Evolutionary conservation across 371 early-diverging fungal genomes (phyloP).

Genomic region (Mortierella sp.): DNA sequence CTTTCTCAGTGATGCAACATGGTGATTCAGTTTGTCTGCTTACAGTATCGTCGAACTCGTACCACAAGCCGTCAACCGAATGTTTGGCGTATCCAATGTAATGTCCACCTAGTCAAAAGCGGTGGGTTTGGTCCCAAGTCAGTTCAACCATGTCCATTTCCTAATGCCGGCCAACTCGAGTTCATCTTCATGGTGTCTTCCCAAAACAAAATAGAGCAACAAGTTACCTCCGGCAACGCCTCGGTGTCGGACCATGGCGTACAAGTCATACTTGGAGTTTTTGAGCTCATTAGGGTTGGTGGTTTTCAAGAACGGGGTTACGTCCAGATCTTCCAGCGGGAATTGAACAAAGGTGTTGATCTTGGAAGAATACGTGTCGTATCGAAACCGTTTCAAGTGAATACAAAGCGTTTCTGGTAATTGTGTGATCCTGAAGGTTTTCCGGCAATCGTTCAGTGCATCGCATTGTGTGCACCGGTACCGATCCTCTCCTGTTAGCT

Average conservation of each 20-base stretch:
- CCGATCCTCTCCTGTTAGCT: conserved; percentile 55
- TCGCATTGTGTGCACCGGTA: conserved; percentile 58
- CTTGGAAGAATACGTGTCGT: conserved; percentile 55
- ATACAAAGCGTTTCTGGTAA: conserved; percentile 60
- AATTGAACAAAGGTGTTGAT: conserved; percentile 61
- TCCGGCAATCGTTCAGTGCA: conserved; percentile 49
- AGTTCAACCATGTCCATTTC: no score
- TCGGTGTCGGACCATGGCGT: conserved; percentile 59
- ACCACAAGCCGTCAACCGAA: conserved; percentile 47
- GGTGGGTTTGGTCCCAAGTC: not conserved
- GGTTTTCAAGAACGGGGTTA: conserved; percentile 55
- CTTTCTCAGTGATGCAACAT: no score
- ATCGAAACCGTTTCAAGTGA: conserved; percentile 60
- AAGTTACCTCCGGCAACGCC: conserved; percentile 56
- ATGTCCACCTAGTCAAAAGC: conserved; percentile 53
- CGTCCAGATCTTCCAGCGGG: conserved; percentile 59
- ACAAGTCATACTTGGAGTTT: conserved; percentile 55
- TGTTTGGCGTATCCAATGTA: conserved; percentile 59
- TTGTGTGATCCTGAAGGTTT: conserved; percentile 50
- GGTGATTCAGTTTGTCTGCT: conserved; percentile 12
- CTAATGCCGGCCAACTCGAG: no score
- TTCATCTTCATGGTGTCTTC: no score
- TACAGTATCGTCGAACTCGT: conserved; percentile 59
- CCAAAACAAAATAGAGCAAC: not conserved
- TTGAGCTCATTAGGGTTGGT: conserved; percentile 24